Percentiles rank a stretch among this genome's conserved stretches.
phyloP scores from a whole-genome alignment of 1,139 yeast species.

The Candida mesenterica region DNA sequence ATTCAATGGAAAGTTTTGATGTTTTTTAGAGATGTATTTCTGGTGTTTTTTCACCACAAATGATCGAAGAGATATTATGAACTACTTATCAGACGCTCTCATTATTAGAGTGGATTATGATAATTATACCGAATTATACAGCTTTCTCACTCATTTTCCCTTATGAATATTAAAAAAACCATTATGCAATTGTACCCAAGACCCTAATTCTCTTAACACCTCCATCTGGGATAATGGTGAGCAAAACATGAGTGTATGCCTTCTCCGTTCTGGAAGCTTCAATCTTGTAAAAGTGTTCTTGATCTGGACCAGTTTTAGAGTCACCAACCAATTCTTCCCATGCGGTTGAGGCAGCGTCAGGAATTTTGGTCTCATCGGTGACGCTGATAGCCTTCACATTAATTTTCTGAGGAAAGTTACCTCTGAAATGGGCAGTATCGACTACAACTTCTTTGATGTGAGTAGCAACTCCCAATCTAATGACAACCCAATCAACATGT shows the following conservation, averaged over 20 bases:
- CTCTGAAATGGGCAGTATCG: conserved; percentile 92
- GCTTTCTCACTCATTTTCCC: no score
- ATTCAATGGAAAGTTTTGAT: no score
- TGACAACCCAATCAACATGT: conserved; percentile 88
- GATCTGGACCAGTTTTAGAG: conserved; percentile 75
- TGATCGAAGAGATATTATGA: no score
- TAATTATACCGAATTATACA: no score
- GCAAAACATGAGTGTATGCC: conserved; percentile 61
- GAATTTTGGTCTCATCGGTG: conserved; percentile 34
- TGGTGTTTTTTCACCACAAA: no score
- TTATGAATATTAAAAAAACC: no score
- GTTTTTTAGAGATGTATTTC: no score
- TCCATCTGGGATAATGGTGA: conserved; percentile 91
- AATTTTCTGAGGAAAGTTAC: conserved; percentile 85
- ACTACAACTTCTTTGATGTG: conserved; percentile 59
- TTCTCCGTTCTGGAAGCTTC: conserved; percentile 16
- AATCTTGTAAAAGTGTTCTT: conserved; percentile 61
- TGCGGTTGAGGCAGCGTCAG: conserved; percentile 29
- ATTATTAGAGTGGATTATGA: no score
- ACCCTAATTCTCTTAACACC: conserved; percentile 90
- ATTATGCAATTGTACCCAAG: conserved; percentile 54
- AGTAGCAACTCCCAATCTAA: conserved; percentile 69
- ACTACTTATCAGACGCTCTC: no score
- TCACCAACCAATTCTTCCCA: conserved; percentile 72
- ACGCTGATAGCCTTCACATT: conserved; percentile 56